Conservation (phyloP, 371 early-diverging fungal species). For the Coemansia sp. region DNA sequence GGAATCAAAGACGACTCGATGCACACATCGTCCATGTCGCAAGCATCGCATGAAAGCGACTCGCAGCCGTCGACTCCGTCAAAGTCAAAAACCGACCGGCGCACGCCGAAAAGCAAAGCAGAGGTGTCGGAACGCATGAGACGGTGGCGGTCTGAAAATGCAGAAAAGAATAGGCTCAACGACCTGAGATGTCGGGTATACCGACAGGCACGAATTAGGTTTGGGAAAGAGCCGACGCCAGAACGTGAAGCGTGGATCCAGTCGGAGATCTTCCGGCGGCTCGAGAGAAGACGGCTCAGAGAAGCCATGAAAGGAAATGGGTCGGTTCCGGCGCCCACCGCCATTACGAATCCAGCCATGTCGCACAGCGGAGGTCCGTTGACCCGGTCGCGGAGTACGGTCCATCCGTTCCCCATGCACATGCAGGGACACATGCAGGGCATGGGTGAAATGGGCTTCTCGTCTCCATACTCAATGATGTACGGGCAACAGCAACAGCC, state of each 20-base stretch:
- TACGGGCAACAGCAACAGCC: conserved; percentile 13
- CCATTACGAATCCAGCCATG: conserved; percentile 33
- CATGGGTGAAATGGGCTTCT: conserved; percentile 35
- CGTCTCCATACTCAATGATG: conserved; percentile 45
- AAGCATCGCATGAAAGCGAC: conserved; percentile 43
- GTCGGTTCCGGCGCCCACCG: conserved; percentile 37
- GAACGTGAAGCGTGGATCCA: conserved; percentile 64
- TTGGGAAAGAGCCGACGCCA: conserved; percentile 59
- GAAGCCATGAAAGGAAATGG: conserved; percentile 48
- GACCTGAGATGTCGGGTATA: conserved; percentile 71
- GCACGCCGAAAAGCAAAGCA: conserved; percentile 48
- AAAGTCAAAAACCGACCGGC: conserved; percentile 32
- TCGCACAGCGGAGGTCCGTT: conserved; percentile 36
- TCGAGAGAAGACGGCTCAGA: conserved; percentile 44
- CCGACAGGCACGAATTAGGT: conserved; percentile 63
- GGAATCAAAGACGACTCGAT: conserved; percentile 32
- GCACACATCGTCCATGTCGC: conserved; percentile 40
- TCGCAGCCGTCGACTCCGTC: conserved; percentile 43
- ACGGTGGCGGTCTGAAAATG: conserved; percentile 64
- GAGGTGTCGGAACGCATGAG: conserved; percentile 59
- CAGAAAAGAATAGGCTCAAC: conserved; percentile 65
- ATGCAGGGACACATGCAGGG: conserved; percentile 18
- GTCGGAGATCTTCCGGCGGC: conserved; percentile 59
- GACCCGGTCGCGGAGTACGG: conserved; percentile 43
- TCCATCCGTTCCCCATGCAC: conserved; percentile 44